A percentile compares a stretch with the other conserved stretches of the same genome.
phyloP scores from a whole-genome alignment of 352 stramenopile species.

The Aphanomyces astaci region DNA sequence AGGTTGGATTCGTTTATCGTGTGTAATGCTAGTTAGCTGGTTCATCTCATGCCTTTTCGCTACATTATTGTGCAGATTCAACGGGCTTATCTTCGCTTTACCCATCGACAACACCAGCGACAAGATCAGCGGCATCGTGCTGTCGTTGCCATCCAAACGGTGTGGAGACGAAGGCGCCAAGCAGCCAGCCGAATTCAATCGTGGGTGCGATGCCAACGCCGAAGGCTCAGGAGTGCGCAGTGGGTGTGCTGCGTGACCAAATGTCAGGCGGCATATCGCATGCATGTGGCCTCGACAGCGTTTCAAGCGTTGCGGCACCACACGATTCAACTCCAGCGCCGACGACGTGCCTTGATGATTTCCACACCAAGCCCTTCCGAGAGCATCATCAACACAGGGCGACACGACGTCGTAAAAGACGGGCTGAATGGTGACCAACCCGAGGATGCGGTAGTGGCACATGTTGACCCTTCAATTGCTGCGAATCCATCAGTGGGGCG shows the following conservation, averaged over 20 bases:
- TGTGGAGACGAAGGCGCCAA: not conserved
- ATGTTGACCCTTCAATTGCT: no score
- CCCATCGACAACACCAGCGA: not conserved
- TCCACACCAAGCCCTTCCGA: no score
- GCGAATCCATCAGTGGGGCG: no score
- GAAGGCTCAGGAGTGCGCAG: not conserved
- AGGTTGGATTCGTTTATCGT: no score
- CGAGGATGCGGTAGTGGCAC: no score
- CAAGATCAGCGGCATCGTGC: not conserved
- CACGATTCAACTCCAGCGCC: not conserved
- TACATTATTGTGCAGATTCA: slow-evolving; percentile 2
- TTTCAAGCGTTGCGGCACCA: not conserved
- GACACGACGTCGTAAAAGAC: no score
- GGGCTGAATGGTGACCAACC: no score
- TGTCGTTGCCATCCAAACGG: not conserved
- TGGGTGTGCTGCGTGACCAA: not conserved
- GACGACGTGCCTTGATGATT: not conserved
- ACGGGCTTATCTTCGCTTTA: not conserved
- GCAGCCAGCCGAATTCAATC: not conserved
- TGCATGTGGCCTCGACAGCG: not conserved
- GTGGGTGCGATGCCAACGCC: not conserved
- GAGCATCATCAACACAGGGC: no score
- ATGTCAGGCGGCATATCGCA: not conserved
- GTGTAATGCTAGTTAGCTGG: no score
- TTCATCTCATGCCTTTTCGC: no score